Conservation (phyloP, 345 rosid species). For the Isatis tinctoria region DNA sequence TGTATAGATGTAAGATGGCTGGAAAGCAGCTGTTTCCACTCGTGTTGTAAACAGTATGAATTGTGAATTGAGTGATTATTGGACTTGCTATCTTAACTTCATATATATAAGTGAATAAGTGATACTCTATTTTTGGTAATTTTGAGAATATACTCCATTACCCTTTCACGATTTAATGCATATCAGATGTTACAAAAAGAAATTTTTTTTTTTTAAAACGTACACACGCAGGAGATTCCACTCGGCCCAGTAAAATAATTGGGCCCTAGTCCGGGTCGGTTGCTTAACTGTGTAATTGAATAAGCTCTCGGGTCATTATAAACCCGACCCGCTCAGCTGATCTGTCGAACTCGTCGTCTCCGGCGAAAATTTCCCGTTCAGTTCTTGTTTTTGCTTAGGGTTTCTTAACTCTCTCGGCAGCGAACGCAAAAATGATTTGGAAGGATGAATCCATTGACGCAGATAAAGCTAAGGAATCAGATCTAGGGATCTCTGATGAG, state of each 20-base stretch:
- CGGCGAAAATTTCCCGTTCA: neutral
- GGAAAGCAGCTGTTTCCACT: conserved; percentile 93
- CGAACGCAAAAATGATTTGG: neutral
- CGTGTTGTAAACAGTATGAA: conserved; percentile 99
- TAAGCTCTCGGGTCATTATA: neutral
- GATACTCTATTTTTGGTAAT: too few relatives aligned
- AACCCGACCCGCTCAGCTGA: conserved; percentile 4
- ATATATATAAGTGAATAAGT: too few relatives aligned
- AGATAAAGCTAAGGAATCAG: conserved; percentile 75
- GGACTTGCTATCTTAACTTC: too few relatives aligned
- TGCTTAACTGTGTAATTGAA: neutral
- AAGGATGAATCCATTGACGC: conserved; percentile 77
- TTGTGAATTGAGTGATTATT: neutral
- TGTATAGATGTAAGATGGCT: conserved; percentile 95
- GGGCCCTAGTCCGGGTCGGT: neutral
- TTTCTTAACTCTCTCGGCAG: neutral
- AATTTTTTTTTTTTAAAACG: too few relatives aligned
- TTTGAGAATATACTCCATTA: too few relatives aligned
- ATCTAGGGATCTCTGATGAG: conserved; percentile 73
- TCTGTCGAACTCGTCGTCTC: neutral
- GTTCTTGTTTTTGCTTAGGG: neutral
- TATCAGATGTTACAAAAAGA: too few relatives aligned
- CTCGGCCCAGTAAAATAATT: neutral
- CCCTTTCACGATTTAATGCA: too few relatives aligned
- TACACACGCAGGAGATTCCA: neutral